Conservation (phyloP, 2,329 filamentous ascomycete genomes). For the Cryphonectria carpinicola region DNA sequence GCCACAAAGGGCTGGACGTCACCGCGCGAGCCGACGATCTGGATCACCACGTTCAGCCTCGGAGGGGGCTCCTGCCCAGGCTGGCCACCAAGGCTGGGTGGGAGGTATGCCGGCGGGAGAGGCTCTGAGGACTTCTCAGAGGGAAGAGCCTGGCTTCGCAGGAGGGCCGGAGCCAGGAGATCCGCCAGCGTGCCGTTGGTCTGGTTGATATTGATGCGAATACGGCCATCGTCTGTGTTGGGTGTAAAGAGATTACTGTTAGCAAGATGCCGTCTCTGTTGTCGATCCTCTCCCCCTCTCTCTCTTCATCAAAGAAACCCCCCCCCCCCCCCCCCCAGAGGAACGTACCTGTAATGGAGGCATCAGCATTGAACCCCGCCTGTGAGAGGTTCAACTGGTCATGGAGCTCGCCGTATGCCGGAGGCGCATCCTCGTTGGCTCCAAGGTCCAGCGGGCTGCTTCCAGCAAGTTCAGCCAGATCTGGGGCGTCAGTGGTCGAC, state of each 20-base stretch:
- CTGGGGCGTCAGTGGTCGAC: background rate
- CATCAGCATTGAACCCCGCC: constrained; percentile 65
- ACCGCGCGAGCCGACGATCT: constrained; percentile 74
- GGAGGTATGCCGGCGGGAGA: constrained; percentile 71
- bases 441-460: constrained; percentile 45
- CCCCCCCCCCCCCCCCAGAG: too few relatives aligned
- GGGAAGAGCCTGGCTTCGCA: constrained; percentile 56
- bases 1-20: constrained; percentile 79
- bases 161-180: constrained; percentile 67
- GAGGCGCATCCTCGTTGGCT: constrained; percentile 49
- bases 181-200: constrained; percentile 67
- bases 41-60: constrained; percentile 71
- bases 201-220: constrained; percentile 80
- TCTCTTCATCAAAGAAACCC: background rate
- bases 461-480: constrained; percentile 31
- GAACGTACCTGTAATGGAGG: constrained; percentile 56
- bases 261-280: background rate
- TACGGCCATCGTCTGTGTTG: constrained; percentile 69
- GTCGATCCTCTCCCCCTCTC: too few relatives aligned
- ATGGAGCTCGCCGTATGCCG: constrained; percentile 62
- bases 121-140: constrained; percentile 43
- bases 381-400: constrained; percentile 64
- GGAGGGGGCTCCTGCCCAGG: constrained; percentile 61
- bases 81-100: constrained; percentile 69
- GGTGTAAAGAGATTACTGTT: background rate